phyloP scores from a whole-genome alignment of 164 flowering plant species.

The Vitis rotundifolia region DNA sequence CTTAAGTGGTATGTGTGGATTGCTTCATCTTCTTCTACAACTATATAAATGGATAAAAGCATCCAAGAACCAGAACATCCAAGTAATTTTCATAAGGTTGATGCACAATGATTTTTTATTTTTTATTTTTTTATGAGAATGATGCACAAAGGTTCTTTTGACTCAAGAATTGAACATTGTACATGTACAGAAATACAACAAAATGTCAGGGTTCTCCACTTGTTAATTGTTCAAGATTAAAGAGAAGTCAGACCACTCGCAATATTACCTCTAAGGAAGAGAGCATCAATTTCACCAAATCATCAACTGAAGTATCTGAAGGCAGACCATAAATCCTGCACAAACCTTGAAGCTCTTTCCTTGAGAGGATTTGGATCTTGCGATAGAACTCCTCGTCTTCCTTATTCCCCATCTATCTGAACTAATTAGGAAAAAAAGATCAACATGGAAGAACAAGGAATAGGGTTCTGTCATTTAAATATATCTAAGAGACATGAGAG shows the following conservation, averaged over 20 bases:
- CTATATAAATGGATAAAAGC: too few species aligned
- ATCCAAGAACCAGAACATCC: too few species aligned
- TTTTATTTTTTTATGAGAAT: too few species aligned
- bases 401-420: slow-evolving; percentile 30
- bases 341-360: slow-evolving; percentile 51
- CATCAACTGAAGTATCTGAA: slow-evolving; percentile 31
- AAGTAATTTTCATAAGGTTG: too few species aligned
- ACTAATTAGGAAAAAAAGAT: neutral
- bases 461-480: neutral
- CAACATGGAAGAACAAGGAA: neutral
- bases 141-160: too few species aligned
- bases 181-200: too few species aligned
- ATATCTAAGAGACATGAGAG: neutral
- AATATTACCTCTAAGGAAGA: slow-evolving; percentile 32
- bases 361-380: slow-evolving; percentile 24
- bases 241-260: neutral
- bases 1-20: too few species aligned
- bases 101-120: too few species aligned
- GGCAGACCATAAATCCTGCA: slow-evolving; percentile 54
- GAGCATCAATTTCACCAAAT: slow-evolving; percentile 30
- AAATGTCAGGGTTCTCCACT: too few species aligned
- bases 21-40: too few species aligned
- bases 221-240: too few species aligned
- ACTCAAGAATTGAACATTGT: too few species aligned
- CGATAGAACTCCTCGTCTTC: slow-evolving; percentile 22